phyloP scores from a whole-genome alignment of 768 basidiomycete genomes.

The Lactarius trivialis region DNA sequence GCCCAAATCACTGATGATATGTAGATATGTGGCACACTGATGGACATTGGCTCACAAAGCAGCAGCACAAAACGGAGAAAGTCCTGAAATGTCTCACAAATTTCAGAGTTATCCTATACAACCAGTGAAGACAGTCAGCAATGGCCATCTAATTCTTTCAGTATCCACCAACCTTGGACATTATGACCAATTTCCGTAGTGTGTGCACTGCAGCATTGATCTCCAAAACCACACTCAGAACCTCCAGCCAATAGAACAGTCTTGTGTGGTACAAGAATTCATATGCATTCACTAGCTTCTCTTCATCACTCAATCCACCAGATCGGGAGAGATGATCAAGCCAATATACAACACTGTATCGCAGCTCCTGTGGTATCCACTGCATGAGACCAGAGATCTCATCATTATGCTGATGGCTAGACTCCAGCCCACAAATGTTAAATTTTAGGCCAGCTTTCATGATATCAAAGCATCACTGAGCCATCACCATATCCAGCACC shows the following conservation, averaged over 20 bases:
- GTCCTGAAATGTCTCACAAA: neutral
- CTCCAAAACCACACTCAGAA: neutral
- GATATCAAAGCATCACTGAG: neutral
- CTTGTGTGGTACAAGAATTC: neutral
- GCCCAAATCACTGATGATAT: too few species aligned
- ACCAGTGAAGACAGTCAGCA: neutral
- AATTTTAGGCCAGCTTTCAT: neutral
- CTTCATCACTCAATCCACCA: neutral
- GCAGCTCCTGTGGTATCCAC: neutral
- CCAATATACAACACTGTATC: neutral
- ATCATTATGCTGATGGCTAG: neutral
- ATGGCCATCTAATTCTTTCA: neutral
- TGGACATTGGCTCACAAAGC: neutral
- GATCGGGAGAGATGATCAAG: neutral
- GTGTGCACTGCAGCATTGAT: neutral
- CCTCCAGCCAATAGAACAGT: neutral
- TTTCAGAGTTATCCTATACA: neutral
- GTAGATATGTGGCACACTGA: too few species aligned
- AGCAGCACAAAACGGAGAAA: neutral
- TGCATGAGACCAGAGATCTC: neutral
- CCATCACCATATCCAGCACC: neutral
- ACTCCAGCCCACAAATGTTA: neutral
- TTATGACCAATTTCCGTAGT: neutral
- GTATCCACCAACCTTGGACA: neutral
- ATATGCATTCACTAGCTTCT: neutral